phyloP scores from a whole-genome alignment of 306 rosid genomes.

The Cucumis hystrix region DNA sequence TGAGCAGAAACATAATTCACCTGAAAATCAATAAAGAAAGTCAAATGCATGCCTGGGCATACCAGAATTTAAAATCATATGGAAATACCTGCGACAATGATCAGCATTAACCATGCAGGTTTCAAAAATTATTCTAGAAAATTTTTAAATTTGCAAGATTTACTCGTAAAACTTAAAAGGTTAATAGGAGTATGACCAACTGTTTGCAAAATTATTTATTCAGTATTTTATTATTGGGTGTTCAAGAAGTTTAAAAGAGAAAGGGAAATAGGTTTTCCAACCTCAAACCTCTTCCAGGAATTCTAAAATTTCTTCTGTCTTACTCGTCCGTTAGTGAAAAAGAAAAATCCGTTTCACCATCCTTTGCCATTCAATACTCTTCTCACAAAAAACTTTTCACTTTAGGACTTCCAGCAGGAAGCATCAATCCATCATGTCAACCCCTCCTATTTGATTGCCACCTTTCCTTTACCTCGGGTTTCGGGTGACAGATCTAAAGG shows the following conservation, averaged over 20 bases:
- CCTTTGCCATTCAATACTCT: background rate
- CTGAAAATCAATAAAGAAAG: conserved; percentile 34
- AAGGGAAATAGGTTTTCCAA: background rate
- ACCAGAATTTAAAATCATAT: background rate
- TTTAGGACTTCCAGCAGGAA: background rate
- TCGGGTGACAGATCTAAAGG: background rate
- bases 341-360: background rate
- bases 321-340: background rate
- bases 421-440: background rate
- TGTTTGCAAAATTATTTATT: background rate
- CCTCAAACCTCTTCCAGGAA: background rate
- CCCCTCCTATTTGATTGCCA: background rate
- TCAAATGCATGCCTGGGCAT: conserved; percentile 11
- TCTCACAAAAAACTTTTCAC: background rate
- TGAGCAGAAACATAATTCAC: conserved; percentile 90
- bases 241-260: background rate
- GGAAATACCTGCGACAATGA: background rate
- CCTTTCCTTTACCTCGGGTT: background rate
- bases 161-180: background rate
- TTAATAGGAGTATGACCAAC: no score
- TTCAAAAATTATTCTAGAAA: background rate
- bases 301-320: background rate
- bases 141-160: background rate
- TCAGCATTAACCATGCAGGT: background rate
- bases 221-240: background rate